Conservation (phyloP, 768 basidiomycete genomes). For the Kwoniella sp. region DNA sequence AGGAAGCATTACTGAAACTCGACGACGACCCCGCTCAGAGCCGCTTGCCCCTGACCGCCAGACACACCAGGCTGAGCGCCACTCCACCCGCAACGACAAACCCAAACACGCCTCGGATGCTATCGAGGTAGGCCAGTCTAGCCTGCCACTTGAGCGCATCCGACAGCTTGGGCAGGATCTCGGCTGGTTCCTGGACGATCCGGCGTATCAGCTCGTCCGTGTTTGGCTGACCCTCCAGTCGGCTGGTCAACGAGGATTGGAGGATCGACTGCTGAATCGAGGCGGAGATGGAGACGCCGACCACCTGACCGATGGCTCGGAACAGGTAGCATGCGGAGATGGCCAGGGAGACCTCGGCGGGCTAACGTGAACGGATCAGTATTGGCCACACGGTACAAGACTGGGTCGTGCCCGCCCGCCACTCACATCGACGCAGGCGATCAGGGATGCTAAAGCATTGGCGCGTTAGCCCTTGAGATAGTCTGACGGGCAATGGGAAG, state of each 20-base stretch:
- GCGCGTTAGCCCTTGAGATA: too few species aligned
- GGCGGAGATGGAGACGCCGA: slow-evolving; percentile 40
- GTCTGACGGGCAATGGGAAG: too few species aligned
- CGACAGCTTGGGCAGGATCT: slow-evolving; percentile 24
- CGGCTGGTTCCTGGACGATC: slow-evolving; percentile 37
- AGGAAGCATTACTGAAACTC: too few species aligned
- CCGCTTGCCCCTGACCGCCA: too few species aligned
- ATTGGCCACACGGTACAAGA: neutral
- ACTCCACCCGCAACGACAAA: slow-evolving; percentile 28
- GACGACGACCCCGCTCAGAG: too few species aligned
- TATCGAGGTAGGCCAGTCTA: slow-evolving; percentile 30
- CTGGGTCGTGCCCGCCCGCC: too few species aligned
- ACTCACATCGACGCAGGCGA: slow-evolving; percentile 18
- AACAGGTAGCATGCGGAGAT: slow-evolving; percentile 47
- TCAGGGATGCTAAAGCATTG: slow-evolving; percentile 11
- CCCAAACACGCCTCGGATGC: slow-evolving; percentile 35
- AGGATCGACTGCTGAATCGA: slow-evolving; percentile 43
- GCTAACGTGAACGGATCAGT: slow-evolving; percentile 2
- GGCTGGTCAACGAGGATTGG: slow-evolving; percentile 3
- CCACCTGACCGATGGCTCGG: slow-evolving; percentile 44
- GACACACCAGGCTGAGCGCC: too few species aligned
- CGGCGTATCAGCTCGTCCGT: slow-evolving; percentile 12
- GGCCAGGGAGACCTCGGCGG: slow-evolving; percentile 31
- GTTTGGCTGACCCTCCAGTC: neutral
- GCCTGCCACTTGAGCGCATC: slow-evolving; percentile 17